Base-by-base conservation (phyloP, 441 rosid genomes). In the Pelargonium australe region DNA sequence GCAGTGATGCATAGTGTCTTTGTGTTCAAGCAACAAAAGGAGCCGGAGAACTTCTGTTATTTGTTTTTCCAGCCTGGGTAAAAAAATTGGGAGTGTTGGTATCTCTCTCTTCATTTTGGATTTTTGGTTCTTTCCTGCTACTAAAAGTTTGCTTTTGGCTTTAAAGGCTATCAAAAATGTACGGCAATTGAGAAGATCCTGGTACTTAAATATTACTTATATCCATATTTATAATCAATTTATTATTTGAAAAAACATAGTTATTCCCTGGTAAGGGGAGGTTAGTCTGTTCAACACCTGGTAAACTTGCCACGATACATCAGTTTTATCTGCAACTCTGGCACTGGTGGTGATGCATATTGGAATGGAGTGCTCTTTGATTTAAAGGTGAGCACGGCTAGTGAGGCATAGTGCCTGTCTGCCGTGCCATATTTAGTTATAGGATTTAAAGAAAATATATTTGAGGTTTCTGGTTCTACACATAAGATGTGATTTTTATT, bases 241-340 rank as follows among this genome's bases (percentile, higher is more conserved):
- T 70, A 67, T 75, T 57, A 68, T 44, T 79, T 80, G 66, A 71
- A 83, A 85, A 78, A 67, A 31, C 37, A 34, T 55, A 77, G 60
- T 74, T 77, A 45, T 76, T 84, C 93, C 96, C 95, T 90, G 98
- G 98, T 92, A 92, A 92, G 96, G 92, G 98, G 92, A 85, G 71
- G 72, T 80, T 83, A 85, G 85, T 83, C 74, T 75, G 80, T 81
- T 76, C 85, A 77, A 81, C 80, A 80, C 81, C 63, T 81, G 90
- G 89, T 88, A 87, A 85, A 82, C 81, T 80, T 85, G 86, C 87
- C 79, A 78, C 78, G 72, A 78, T 75, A 76, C 85, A 87, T 85
- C 93, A 65, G 87, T 87, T 85, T 85, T 77, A 31, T 81, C 95
- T 87, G 86, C 95, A 84, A 90, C 90, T 84, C 95, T 88, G 76